These are phyloP conservation scores for Silene vulgaris DNA, from an alignment of 179 eudicot genomes.

Conservation along the genomic window DNA sequence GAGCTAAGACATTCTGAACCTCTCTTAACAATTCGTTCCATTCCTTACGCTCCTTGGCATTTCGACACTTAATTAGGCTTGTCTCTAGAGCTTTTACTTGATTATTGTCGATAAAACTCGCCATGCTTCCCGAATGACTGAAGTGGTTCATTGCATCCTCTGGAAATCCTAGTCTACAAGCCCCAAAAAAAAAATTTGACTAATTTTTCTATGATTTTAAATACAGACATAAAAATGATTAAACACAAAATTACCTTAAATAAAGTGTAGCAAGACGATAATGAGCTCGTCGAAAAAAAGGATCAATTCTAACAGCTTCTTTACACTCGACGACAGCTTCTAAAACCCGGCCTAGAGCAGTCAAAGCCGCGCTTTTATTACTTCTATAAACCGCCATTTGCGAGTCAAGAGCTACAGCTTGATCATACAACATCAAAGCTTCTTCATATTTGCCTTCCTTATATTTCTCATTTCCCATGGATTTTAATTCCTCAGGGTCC, in stretches of 20 bases:
- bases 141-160: slow-evolving; percentile 30
- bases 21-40: slow-evolving; percentile 25
- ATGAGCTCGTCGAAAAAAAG: slow-evolving; percentile 55
- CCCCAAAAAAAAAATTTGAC: background rate
- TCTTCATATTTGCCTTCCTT: slow-evolving; percentile 56
- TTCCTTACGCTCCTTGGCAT: slow-evolving; percentile 22
- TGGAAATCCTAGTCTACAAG: slow-evolving; percentile 27
- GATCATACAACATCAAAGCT: slow-evolving; percentile 51
- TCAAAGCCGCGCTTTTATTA: slow-evolving; percentile 57
- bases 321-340: slow-evolving; percentile 53
- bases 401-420: slow-evolving; percentile 47
- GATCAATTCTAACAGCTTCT: slow-evolving; percentile 55
- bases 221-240: background rate
- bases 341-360: slow-evolving; percentile 51
- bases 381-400: slow-evolving; percentile 47
- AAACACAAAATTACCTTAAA: slow-evolving; percentile 36
- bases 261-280: slow-evolving; percentile 55
- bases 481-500: slow-evolving; percentile 48
- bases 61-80: slow-evolving; percentile 22
- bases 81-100: slow-evolving; percentile 28
- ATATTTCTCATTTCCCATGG: slow-evolving; percentile 53
- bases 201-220: too few species aligned
- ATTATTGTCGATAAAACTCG: slow-evolving; percentile 19
- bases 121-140: slow-evolving; percentile 22
- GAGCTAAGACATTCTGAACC: slow-evolving; percentile 22